Base-by-base conservation (phyloP, 768 basidiomycete species). In the Podaxis pistillaris region DNA sequence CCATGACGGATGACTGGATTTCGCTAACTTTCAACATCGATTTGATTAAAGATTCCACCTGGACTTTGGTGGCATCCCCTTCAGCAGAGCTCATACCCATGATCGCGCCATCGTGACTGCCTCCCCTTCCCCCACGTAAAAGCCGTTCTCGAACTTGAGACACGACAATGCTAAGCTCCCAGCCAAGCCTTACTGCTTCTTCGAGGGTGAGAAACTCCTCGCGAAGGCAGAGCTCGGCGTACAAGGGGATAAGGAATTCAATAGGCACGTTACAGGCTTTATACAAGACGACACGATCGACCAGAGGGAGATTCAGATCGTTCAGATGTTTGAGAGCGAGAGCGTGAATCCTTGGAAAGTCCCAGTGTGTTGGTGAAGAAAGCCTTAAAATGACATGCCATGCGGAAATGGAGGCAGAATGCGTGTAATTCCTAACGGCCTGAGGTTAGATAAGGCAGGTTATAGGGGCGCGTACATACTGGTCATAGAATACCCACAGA, bases 401-500 rank as follows among this genome's bases (percentile, higher is more conserved):
- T 15, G 13, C 28, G 1, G 61, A 24, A 9, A 70, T 24, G 74
- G 74, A 6, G 79, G 74, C 24, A 2, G 37, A 28, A 19, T 58
- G 36, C 19, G 13, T 55, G 15, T 50, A 54, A 9, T 46, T 37
- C 19, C 60, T 54, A 41, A 12, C n/a, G 17, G 47, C 41, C 17
- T 44, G 56, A 38, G 55, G 9, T 8, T 7, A 82, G 71, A 36
- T 11, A 13, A 12, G 28, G 30, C 12, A 28, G 37, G 1, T 52
- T 13, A n/a, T 30, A 26, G 4, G 0, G 3, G 41, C 24, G 5
- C 3, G 4, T 13, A 75, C 84, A 59, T 63, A 88, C 87, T 79
- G 75, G 57, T 87, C 86, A 56, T 89, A 89, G 54, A 88, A 86
- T 0, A 88, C 79, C 83, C 83, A 87, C 0, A 86, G 70, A 51